Evolutionary conservation across 2,329 filamentous ascomycete genomes (phyloP).

Genomic region (Colletotrichum shisoi): DNA sequence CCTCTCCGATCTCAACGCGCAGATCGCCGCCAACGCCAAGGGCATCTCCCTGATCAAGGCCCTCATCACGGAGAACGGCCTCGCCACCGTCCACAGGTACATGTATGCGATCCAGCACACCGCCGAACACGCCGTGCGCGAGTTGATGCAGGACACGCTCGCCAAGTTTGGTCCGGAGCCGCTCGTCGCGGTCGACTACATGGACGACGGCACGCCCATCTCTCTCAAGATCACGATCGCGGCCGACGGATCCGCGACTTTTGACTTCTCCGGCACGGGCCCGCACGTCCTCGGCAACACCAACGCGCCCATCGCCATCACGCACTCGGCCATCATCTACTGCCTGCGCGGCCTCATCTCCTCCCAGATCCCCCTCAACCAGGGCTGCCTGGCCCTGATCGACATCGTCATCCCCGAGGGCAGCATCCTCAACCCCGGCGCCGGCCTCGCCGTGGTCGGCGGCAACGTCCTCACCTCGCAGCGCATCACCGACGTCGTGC

Average conservation of each 20-base stretch:
- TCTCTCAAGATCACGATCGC: conserved; percentile 60
- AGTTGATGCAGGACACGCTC: conserved; percentile 47
- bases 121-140: conserved; percentile 36
- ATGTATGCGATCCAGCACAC: conserved; percentile 40
- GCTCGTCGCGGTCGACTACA: conserved; percentile 74
- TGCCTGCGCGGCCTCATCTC: conserved; percentile 81
- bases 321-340: conserved; percentile 59
- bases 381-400: conserved; percentile 82
- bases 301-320: conserved; percentile 47
- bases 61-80: conserved; percentile 79
- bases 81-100: conserved; percentile 66
- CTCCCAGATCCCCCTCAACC: conserved; percentile 84
- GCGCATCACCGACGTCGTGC: conserved; percentile 82
- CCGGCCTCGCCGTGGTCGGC: conserved; percentile 80
- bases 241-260: conserved; percentile 72
- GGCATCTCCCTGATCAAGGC: conserved; percentile 77
- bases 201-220: conserved; percentile 66
- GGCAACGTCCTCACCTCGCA: conserved; percentile 84
- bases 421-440: conserved; percentile 77
- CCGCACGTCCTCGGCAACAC: conserved; percentile 55
- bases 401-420: conserved; percentile 75
- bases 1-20: conserved; percentile 77
- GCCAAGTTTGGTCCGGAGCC: conserved; percentile 73
- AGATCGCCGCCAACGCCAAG: conserved; percentile 77
- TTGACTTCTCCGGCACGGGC: conserved; percentile 60